phyloP scores from a whole-genome alignment of 1,139 yeast species.

The Ashbya aceris region DNA sequence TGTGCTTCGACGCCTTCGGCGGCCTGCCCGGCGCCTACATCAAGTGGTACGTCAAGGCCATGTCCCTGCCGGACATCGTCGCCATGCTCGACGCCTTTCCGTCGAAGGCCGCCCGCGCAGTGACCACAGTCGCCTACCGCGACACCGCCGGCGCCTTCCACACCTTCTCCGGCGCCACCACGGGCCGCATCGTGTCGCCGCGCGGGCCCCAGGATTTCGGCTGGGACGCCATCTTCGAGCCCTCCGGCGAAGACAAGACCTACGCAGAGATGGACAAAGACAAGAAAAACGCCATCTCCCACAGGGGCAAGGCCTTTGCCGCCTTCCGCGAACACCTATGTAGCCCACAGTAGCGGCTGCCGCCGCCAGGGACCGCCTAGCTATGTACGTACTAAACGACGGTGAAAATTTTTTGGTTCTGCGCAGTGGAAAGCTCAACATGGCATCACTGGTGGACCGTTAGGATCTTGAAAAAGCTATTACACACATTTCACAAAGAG shows the following conservation, averaged over 20 bases:
- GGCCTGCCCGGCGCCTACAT: conserved; percentile 87
- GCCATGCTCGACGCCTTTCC: conserved; percentile 73
- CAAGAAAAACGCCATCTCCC: conserved; percentile 74
- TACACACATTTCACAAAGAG: no score
- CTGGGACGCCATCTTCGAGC: conserved; percentile 89
- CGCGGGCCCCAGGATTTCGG: conserved; percentile 83
- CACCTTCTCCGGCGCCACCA: conserved; percentile 77
- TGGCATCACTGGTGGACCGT: conserved; percentile 1
- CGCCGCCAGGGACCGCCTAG: neutral
- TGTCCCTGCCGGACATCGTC: conserved; percentile 68
- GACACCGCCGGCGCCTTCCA: conserved; percentile 72
- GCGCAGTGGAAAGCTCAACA: conserved; percentile 1
- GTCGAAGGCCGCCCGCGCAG: conserved; percentile 78
- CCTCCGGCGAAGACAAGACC: conserved; percentile 45
- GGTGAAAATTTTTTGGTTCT: conserved; percentile 2
- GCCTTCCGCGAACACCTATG: conserved; percentile 53
- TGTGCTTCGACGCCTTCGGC: conserved; percentile 72
- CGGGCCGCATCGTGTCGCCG: conserved; percentile 62
- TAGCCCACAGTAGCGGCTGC: neutral
- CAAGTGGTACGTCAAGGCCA: conserved; percentile 75
- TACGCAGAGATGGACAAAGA: conserved; percentile 86
- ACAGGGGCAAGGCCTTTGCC: conserved; percentile 73
- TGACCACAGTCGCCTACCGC: conserved; percentile 88
- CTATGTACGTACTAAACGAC: conserved; percentile 1
- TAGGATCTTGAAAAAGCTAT: neutral